Base-by-base conservation (phyloP, 2,329 filamentous ascomycete genomes). In the Alternaria ventricosa region DNA sequence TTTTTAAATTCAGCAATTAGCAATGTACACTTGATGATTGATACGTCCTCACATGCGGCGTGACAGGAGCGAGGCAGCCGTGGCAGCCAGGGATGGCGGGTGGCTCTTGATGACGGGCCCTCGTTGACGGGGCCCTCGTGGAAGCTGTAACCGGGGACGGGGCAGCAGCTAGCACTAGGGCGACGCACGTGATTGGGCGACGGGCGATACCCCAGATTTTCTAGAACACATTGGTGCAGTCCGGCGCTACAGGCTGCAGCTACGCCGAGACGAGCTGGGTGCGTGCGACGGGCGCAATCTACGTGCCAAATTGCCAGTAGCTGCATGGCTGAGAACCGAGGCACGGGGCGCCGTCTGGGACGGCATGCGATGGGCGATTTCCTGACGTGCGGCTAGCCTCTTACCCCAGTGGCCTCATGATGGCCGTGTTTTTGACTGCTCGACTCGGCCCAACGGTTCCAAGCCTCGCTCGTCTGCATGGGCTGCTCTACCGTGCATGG, bases 1-100 rank as follows among this genome's bases (percentile, higher is more conserved):
- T 66, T 87, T 84, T 71, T 85, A 81, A 68, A 64, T 57, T 41
- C 22, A 41, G 44, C 58, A 25, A 33, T 41, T 7, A 22, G 57
- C 51, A 60, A 60, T 49, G 30, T 27, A 53, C 25, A 43, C 18
- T 41, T 53, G 30, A 53, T 53, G 49, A 36, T 36, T 36, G 33
- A 36, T 36, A 36, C 7, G 33, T 36, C 33, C n/a, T 36, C 33
- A 36, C 44, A 55, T 55, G 55, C 56, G 22, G 50, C 56, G 44
- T 63, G 61, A 62, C 49, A 33, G 30, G 20, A 46, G 46, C 57
- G 12, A 53, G 23, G 6, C 55, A 33, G 30, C 23, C 36, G 36
- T 55, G 12, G 47, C 18, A 6, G 23, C n/a, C 68, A 69, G 65
- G 61, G 66, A 66, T 69, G 30, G 56, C 62, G 65, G 69, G 63